Percentiles rank a stretch among this genome's conserved stretches.
Conservation (phyloP, 345 rosid genomes). For the Gynandropsis gynandra region DNA sequence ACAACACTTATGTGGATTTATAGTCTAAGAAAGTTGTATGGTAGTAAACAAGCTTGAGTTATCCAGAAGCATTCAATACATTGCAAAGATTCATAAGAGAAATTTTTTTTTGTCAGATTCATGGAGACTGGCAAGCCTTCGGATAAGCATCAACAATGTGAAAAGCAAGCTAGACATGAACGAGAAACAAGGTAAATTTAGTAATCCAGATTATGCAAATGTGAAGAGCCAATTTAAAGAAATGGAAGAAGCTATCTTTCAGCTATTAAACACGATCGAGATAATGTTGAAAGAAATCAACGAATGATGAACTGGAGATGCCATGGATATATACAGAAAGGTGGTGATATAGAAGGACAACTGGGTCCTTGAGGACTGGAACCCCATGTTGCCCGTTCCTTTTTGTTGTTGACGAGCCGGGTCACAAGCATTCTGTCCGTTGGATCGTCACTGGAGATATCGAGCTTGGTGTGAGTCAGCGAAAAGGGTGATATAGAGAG, state of each 20-base stretch:
- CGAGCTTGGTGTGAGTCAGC: too few relatives aligned
- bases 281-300: conserved; percentile 32
- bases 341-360: conserved; percentile 34
- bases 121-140: conserved; percentile 43
- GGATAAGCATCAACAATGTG: conserved; percentile 38
- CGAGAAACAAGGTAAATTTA: conserved; percentile 38
- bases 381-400: too few relatives aligned
- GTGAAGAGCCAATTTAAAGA: conserved; percentile 49
- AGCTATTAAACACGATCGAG: conserved; percentile 36
- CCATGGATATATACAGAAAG: conserved; percentile 19
- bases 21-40: conserved; percentile 48
- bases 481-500: too few relatives aligned
- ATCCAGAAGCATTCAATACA: conserved; percentile 27
- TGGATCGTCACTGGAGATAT: too few relatives aligned
- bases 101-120: conserved; percentile 51
- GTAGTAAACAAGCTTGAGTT: conserved; percentile 50
- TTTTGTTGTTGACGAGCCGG: too few relatives aligned
- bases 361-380: conserved; percentile 54
- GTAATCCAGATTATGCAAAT: conserved; percentile 34
- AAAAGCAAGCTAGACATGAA: conserved; percentile 42
- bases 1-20: conserved; percentile 24
- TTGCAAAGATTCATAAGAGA: conserved; percentile 46
- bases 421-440: too few relatives aligned
- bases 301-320: conserved; percentile 32
- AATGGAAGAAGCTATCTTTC: conserved; percentile 42